phyloP scores from a whole-genome alignment of 805 yeast species.

The Saturnispora halmiae region DNA sequence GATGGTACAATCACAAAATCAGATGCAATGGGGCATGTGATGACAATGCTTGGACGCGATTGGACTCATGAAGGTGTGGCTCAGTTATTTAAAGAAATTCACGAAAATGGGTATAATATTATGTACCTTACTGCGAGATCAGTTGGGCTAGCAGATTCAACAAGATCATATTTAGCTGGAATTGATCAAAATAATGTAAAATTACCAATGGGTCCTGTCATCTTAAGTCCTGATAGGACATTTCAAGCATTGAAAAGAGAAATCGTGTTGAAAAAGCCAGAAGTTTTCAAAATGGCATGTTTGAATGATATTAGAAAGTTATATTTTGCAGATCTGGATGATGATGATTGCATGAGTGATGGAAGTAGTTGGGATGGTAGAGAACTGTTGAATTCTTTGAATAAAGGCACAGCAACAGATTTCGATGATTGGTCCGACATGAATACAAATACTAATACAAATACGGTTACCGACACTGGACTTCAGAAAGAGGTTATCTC shows the following conservation, averaged over 20 bases:
- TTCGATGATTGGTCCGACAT: slow-evolving; percentile 17
- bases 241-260: slow-evolving; percentile 91
- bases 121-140: slow-evolving; percentile 91
- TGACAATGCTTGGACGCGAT: slow-evolving; percentile 88
- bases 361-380: slow-evolving; percentile 5
- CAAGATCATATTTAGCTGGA: slow-evolving; percentile 72
- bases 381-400: not conserved
- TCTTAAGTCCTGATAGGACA: slow-evolving; percentile 89
- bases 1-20: slow-evolving; percentile 98
- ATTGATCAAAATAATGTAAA: slow-evolving; percentile 67
- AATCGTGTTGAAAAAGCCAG: slow-evolving; percentile 89
- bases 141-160: slow-evolving; percentile 90
- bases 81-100: slow-evolving; percentile 77
- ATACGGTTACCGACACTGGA: not conserved
- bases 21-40: slow-evolving; percentile 93
- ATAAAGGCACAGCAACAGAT: not conserved
- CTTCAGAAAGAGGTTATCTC: not conserved
- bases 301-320: slow-evolving; percentile 73
- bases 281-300: slow-evolving; percentile 98
- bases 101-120: slow-evolving; percentile 81
- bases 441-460: slow-evolving; percentile 12
- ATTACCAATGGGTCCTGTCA: slow-evolving; percentile 87
- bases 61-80: slow-evolving; percentile 99
- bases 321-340: slow-evolving; percentile 30
- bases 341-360: slow-evolving; percentile 1